A percentile compares a stretch with the other conserved stretches of the same genome.
Conservation (phyloP, 73 alveolate genomes). For the Tetrahymena borealis region DNA sequence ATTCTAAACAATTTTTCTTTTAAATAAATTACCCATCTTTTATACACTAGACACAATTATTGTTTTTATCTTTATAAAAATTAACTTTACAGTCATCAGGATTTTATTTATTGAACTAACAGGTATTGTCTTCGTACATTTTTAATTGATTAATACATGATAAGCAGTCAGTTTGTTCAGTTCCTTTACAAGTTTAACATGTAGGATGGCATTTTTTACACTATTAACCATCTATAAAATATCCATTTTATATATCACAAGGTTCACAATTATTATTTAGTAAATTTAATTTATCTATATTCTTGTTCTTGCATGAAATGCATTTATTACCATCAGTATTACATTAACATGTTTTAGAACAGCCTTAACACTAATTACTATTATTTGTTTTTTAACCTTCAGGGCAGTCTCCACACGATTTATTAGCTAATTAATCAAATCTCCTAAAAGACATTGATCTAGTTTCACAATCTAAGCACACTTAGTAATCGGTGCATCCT, state of each 20-base stretch:
- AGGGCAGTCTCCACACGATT: background rate
- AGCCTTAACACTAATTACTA: background rate
- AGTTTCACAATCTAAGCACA: background rate
- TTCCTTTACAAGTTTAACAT: background rate
- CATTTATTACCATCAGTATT: background rate
- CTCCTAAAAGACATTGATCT: background rate
- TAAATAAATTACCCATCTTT: background rate
- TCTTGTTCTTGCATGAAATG: background rate
- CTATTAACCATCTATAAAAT: background rate
- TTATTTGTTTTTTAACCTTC: background rate
- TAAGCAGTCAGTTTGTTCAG: background rate
- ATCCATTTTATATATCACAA: background rate
- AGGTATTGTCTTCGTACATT: background rate
- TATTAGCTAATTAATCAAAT: background rate
- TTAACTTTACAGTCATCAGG: background rate
- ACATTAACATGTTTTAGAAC: background rate
- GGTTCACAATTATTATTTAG: background rate
- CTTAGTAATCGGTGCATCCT: background rate
- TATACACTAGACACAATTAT: background rate
- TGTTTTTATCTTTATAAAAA: background rate
- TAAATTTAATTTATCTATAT: background rate
- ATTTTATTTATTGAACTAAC: background rate
- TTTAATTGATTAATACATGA: background rate
- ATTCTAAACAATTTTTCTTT: background rate
- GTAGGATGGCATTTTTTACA: background rate